Evolutionary conservation across 2,329 filamentous ascomycete species (phyloP).

Genomic region (Penicillium sp.): DNA sequence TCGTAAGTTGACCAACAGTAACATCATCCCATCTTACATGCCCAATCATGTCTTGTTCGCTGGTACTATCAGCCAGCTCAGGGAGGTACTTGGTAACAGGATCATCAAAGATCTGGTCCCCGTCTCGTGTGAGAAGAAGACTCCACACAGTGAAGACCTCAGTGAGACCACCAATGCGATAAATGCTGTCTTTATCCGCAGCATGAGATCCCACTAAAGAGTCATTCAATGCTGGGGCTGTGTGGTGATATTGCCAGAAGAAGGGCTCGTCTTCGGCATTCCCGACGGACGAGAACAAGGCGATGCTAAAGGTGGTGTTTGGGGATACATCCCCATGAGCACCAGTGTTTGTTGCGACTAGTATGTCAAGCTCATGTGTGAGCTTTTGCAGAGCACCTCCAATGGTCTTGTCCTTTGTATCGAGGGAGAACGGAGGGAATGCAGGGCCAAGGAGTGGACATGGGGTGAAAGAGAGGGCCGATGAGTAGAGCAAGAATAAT

Average conservation of each 20-base stretch:
- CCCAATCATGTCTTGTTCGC: neutral
- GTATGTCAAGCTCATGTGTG: neutral
- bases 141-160: neutral
- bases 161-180: neutral
- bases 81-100: neutral
- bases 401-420: neutral
- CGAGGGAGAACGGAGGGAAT: neutral
- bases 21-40: slow-evolving; percentile 15
- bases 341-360: neutral
- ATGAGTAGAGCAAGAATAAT: neutral
- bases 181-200: neutral
- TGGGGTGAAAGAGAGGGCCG: neutral
- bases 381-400: neutral
- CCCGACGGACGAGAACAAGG: neutral
- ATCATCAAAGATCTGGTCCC: neutral
- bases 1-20: slow-evolving; percentile 25
- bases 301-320: neutral
- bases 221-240: neutral
- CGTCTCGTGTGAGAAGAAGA: neutral
- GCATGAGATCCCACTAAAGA: neutral
- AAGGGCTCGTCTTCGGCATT: neutral
- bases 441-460: neutral
- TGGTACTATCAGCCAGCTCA: neutral
- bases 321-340: neutral
- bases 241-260: neutral